Conservation (phyloP, 768 basidiomycete species). For the Calocybe indica region DNA sequence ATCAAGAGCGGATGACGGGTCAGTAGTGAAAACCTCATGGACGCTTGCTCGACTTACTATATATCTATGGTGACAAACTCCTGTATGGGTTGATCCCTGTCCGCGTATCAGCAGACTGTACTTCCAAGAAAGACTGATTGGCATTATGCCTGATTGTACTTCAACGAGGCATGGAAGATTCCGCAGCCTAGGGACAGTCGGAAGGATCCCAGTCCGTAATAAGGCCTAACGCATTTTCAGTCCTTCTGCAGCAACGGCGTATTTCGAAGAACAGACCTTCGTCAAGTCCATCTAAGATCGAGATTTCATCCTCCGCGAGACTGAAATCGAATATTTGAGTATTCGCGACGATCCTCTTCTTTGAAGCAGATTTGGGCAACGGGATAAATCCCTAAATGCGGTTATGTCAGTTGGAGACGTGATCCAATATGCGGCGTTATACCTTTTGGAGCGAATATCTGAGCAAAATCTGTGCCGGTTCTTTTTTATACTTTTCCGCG, state of each 20-base stretch:
- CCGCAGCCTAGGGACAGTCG: too few species aligned
- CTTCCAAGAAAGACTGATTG: too few species aligned
- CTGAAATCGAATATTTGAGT: slow-evolving; percentile 59
- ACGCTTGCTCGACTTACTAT: too few species aligned
- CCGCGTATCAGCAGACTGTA: too few species aligned
- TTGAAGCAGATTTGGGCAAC: slow-evolving; percentile 57
- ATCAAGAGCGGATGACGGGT: too few species aligned
- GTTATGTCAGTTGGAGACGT: neutral
- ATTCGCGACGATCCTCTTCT: slow-evolving; percentile 51
- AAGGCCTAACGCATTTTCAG: slow-evolving; percentile 18
- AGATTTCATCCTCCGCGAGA: slow-evolving; percentile 43
- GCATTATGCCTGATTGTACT: too few species aligned
- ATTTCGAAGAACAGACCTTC: slow-evolving; percentile 31
- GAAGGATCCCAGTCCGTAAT: slow-evolving; percentile 34
- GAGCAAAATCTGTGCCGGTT: slow-evolving; percentile 54
- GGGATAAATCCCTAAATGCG: slow-evolving; percentile 46
- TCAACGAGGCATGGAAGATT: too few species aligned
- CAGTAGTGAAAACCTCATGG: too few species aligned
- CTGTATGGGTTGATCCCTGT: too few species aligned
- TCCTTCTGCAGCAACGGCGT: neutral
- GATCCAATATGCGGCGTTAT: neutral
- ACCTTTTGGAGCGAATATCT: slow-evolving; percentile 79
- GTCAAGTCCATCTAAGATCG: slow-evolving; percentile 44
- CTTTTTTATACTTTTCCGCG: slow-evolving; percentile 49
- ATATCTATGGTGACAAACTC: too few species aligned